Evolutionary conservation across 2,329 filamentous ascomycete species (phyloP).

Genomic region (Sclerotinia subarctica): DNA sequence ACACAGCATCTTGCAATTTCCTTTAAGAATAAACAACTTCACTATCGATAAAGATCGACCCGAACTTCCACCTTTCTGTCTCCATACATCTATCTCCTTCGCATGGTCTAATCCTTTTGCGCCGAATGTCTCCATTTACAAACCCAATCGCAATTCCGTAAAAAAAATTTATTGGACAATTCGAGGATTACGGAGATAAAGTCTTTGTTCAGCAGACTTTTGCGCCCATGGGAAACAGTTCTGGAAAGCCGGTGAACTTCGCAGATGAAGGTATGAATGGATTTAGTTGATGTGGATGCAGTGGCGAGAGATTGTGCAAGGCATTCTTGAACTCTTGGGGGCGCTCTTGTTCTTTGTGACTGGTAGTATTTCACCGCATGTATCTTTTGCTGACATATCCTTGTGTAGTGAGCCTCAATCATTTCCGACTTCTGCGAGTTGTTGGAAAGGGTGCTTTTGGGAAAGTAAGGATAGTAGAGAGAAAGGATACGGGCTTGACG

Average conservation of each 20-base stretch:
- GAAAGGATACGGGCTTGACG: constrained; percentile 88
- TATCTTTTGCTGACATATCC: constrained; percentile 26
- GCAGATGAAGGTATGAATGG: constrained; percentile 78
- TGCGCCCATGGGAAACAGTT: constrained; percentile 80
- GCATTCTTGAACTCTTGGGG: not conserved
- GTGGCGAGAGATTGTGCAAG: constrained; percentile 14
- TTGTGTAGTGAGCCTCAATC: constrained; percentile 82
- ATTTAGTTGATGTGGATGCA: not conserved
- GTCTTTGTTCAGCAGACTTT: not conserved
- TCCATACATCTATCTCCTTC: not conserved
- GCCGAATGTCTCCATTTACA: constrained; percentile 19
- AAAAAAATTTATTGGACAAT: not conserved
- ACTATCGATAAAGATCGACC: not conserved
- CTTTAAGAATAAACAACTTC: not conserved
- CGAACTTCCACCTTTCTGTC: not conserved
- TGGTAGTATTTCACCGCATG: not conserved
- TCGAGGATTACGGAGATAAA: not conserved
- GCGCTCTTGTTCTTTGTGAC: not conserved
- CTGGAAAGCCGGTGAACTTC: constrained; percentile 88
- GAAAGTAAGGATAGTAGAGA: constrained; percentile 97
- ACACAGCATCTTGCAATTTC: not conserved
- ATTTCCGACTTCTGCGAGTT: constrained; percentile 91
- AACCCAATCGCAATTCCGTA: not conserved
- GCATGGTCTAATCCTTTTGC: constrained; percentile 8
- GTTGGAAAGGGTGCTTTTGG: constrained; percentile 98